Evolutionary conservation across 805 yeast genomes (phyloP), one percentile per base, ranked within the genome.

Genomic region (Yarrowia sp.): DNA sequence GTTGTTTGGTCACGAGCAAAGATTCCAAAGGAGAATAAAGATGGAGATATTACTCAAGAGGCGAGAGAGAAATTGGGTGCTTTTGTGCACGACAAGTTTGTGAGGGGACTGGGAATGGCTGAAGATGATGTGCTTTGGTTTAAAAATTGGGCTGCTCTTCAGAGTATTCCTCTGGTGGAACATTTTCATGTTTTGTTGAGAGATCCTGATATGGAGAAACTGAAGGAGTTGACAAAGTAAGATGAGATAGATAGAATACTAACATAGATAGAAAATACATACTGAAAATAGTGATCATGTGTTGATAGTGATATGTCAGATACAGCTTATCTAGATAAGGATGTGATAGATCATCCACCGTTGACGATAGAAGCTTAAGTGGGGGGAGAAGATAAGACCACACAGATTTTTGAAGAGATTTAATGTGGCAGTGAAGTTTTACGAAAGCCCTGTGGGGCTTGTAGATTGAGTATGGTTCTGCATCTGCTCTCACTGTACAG

Each of bases 1-100:
- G 85, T 86, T 43, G 82, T 85, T 15, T 84, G 88, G 88, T 74
- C 83, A 13, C 81, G 83, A 68, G 72, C 77, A 28, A 73, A 74
- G 8, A 79, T 83, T 13, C 80, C 81, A 8, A 82, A 80, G 67
- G 76, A 76, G 8, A 70, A 32, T 7, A 9, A 74, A 15, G 75
- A 78, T 42, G 84, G 84, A 4, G 83, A 81, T 66, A 72, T 81
- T 28, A 74, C 81, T 9, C 67, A 71, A 1, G 76, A 72, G 18
- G 77, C 83, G 0, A 69, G 77, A 31, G 69, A 57, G 1, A 55
- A 71, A 15, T 80, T 84, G 28, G 78, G 79, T 62, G 63, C 55
- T 41, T 84, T 80, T 68, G 73, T 85, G 11, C 66, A 71, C 9
- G 70, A 71, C 50, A 79, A 80, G 3, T 84, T 84, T 67, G 75